Evolutionary conservation across 306 rosid genomes (phyloP).

Genomic region (Ormosia semicastrata): DNA sequence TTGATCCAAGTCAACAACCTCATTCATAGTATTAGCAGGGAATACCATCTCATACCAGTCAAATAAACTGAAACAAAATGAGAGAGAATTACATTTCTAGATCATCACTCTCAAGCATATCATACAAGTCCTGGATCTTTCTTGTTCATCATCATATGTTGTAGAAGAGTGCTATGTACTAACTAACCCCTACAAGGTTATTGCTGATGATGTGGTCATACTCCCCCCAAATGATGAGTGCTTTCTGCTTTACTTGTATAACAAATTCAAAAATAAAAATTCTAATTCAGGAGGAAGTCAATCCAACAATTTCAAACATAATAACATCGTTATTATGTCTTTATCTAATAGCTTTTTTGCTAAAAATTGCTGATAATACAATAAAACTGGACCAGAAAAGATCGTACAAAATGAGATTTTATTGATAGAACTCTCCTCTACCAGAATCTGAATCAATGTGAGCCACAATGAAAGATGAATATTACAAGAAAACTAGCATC

Average conservation of each 20-base stretch:
- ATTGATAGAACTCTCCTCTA: too few species aligned
- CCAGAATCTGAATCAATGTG: too few species aligned
- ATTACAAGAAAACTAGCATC: too few species aligned
- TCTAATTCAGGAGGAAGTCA: too few species aligned
- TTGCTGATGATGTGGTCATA: slow-evolving; percentile 62
- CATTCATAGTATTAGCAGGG: not conserved
- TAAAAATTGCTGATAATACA: too few species aligned
- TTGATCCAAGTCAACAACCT: not conserved
- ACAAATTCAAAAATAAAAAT: too few species aligned
- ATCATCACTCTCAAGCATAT: not conserved
- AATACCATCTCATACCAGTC: not conserved
- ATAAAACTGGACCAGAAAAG: too few species aligned
- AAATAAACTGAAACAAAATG: not conserved
- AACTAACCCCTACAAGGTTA: slow-evolving; percentile 74
- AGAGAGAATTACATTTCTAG: not conserved
- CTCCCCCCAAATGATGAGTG: slow-evolving; percentile 88
- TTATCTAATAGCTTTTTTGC: too few species aligned
- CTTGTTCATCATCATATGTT: not conserved
- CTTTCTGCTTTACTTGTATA: slow-evolving; percentile 62
- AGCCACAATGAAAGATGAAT: too few species aligned
- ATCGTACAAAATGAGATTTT: too few species aligned
- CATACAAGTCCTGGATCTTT: not conserved
- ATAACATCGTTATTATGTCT: too few species aligned
- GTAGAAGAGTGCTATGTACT: not conserved
- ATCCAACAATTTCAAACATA: too few species aligned